phyloP scores from a whole-genome alignment of 75 land plant genomes.

The Selaginella tamariscina region DNA sequence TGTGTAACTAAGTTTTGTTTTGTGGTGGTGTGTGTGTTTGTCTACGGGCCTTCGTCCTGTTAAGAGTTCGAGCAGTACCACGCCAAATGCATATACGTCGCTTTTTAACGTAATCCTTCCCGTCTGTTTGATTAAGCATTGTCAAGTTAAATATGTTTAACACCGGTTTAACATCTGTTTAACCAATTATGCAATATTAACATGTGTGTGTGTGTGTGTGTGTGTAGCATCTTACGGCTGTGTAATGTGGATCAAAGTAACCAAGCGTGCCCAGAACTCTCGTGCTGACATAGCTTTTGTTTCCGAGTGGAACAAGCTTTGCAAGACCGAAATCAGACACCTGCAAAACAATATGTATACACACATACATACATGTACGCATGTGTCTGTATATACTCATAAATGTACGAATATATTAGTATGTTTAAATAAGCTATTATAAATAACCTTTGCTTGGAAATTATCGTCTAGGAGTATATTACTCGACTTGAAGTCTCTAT shows the following conservation, averaged over 20 bases:
- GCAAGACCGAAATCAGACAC: slow-evolving; percentile 11
- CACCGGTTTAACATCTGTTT: background rate
- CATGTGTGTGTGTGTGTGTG: too few species aligned
- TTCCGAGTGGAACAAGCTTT: slow-evolving; percentile 7
- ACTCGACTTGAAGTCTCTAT: slow-evolving; percentile 30
- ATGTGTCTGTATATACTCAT: too few species aligned
- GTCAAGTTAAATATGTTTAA: background rate
- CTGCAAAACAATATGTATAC: slow-evolving; percentile 1
- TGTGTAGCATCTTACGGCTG: slow-evolving; percentile 13
- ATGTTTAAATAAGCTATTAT: too few species aligned
- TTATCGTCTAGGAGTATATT: slow-evolving; percentile 25
- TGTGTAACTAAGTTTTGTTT: slow-evolving; percentile 69
- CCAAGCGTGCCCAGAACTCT: slow-evolving; percentile 9
- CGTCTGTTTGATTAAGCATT: slow-evolving; percentile 34
- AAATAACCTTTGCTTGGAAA: background rate
- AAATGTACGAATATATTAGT: too few species aligned
- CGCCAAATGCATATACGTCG: slow-evolving; percentile 87
- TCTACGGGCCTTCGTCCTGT: slow-evolving; percentile 75
- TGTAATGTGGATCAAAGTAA: slow-evolving; percentile 14
- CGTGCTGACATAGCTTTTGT: slow-evolving; percentile 11
- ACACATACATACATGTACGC: too few species aligned
- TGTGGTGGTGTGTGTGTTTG: slow-evolving; percentile 40
- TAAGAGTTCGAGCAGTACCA: slow-evolving; percentile 69
- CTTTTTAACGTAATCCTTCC: slow-evolving; percentile 77
- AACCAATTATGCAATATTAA: too few species aligned